phyloP scores from a whole-genome alignment of 2,329 filamentous ascomycete species.

The Hypocrella siamensis region DNA sequence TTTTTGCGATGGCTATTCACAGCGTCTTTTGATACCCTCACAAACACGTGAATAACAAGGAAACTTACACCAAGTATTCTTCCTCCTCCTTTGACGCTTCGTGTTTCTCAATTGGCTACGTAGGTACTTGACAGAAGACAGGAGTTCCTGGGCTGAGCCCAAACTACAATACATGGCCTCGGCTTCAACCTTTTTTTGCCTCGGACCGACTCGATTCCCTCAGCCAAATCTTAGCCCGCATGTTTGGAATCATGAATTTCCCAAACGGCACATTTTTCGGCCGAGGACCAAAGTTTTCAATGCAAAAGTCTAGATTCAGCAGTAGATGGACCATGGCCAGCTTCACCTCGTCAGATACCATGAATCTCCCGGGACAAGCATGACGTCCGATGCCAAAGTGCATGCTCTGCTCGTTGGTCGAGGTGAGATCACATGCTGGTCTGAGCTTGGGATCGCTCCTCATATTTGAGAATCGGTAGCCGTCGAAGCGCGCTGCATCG shows the following conservation, averaged over 20 bases:
- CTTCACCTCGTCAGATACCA: slow-evolving; percentile 7
- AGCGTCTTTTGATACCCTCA: no score
- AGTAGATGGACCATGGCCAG: slow-evolving; percentile 4
- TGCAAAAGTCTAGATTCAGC: slow-evolving; percentile 5
- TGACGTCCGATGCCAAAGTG: slow-evolving; percentile 6
- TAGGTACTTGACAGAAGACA: no score
- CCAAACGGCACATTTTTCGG: slow-evolving; percentile 5
- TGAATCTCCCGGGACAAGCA: slow-evolving; percentile 6
- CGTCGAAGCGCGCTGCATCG: slow-evolving; percentile 4
- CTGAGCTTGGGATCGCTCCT: slow-evolving; percentile 3
- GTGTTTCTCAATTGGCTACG: no score
- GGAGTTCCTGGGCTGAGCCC: no score
- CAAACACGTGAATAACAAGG: no score
- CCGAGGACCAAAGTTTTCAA: slow-evolving; percentile 4
- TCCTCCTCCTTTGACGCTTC: no score
- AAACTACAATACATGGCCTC: no score
- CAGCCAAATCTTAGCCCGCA: slow-evolving; percentile 5
- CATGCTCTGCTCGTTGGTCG: slow-evolving; percentile 6
- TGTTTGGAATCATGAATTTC: slow-evolving; percentile 5
- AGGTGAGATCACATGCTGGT: slow-evolving; percentile 2
- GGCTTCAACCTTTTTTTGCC: no score
- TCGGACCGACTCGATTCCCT: slow-evolving; percentile 2
- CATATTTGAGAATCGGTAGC: slow-evolving; percentile 6
- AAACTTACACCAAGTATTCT: no score
- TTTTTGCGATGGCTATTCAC: no score